These are phyloP conservation scores for Calonectria hongkongensis DNA, from an alignment of 2,329 filamentous ascomycete species.

Conservation along the genomic window DNA sequence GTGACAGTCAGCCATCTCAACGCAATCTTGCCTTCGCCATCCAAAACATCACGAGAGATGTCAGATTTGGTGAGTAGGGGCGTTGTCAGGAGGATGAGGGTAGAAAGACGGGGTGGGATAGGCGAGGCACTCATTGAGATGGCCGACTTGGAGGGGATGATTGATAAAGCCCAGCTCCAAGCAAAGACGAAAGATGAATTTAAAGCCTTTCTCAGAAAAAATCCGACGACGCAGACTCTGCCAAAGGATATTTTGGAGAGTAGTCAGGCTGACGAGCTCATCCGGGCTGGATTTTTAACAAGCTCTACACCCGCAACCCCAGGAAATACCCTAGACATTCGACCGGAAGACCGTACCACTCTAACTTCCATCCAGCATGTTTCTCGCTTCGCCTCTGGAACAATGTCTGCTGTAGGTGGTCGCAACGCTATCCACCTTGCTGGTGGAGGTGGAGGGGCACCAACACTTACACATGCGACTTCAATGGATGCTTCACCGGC, in stretches of 20 bases:
- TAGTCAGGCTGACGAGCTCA: constrained; percentile 73
- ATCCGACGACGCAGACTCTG: constrained; percentile 66
- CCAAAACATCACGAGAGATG: constrained; percentile 80
- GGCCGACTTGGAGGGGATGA: constrained; percentile 71
- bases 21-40: constrained; percentile 77
- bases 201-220: constrained; percentile 67
- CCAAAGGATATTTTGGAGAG: constrained; percentile 60
- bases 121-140: constrained; percentile 80
- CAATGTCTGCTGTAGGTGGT: constrained; percentile 81
- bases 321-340: constrained; percentile 64
- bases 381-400: constrained; percentile 80
- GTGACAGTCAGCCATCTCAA: constrained; percentile 81
- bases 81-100: constrained; percentile 75
- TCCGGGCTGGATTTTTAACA: constrained; percentile 81
- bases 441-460: constrained; percentile 72
- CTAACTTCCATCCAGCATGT: constrained; percentile 78
- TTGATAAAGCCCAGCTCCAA: constrained; percentile 62
- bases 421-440: constrained; percentile 77
- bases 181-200: constrained; percentile 71
- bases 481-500: constrained; percentile 41
- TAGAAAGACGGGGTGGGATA: constrained; percentile 76
- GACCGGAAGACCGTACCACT: constrained; percentile 73
- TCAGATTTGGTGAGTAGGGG: constrained; percentile 76
- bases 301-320: constrained; percentile 58
- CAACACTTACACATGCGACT: constrained; percentile 53